These are phyloP conservation scores for Wickerhamiella qilinensis DNA, from an alignment of 805 yeast genomes.

Conservation along the genomic window DNA sequence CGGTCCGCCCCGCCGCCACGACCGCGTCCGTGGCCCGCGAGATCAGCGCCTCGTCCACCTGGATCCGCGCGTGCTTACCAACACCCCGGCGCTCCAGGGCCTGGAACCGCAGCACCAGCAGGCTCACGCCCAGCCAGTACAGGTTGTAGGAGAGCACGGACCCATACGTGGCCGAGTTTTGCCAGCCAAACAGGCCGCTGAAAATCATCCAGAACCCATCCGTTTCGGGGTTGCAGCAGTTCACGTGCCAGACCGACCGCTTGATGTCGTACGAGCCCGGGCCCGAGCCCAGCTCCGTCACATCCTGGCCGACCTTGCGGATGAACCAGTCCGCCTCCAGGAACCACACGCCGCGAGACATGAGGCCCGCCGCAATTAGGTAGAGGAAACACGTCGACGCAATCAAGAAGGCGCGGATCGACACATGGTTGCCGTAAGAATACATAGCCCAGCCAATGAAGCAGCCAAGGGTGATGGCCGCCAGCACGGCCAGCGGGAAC, in stretches of 20 bases:
- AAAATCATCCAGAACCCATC: constrained; percentile 88
- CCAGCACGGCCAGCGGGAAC: constrained; percentile 44
- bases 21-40: background rate
- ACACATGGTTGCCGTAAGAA: constrained; percentile 62
- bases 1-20: background rate
- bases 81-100: constrained; percentile 24
- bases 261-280: constrained; percentile 82
- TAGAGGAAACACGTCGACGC: constrained; percentile 67
- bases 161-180: constrained; percentile 82
- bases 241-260: constrained; percentile 81
- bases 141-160: constrained; percentile 56
- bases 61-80: background rate
- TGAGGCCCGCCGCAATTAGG: constrained; percentile 71
- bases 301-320: constrained; percentile 65
- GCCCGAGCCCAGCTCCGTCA: constrained; percentile 78
- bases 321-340: constrained; percentile 67
- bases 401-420: constrained; percentile 59
- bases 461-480: constrained; percentile 44
- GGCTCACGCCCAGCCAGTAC: constrained; percentile 45
- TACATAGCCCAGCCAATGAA: constrained; percentile 52
- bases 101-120: constrained; percentile 30
- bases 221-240: constrained; percentile 84
- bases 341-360: constrained; percentile 83
- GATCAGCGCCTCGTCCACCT: constrained; percentile 9
- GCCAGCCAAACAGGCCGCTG: constrained; percentile 87